phyloP scores from a whole-genome alignment of 306 rosid species.

The Neltuma alba region DNA sequence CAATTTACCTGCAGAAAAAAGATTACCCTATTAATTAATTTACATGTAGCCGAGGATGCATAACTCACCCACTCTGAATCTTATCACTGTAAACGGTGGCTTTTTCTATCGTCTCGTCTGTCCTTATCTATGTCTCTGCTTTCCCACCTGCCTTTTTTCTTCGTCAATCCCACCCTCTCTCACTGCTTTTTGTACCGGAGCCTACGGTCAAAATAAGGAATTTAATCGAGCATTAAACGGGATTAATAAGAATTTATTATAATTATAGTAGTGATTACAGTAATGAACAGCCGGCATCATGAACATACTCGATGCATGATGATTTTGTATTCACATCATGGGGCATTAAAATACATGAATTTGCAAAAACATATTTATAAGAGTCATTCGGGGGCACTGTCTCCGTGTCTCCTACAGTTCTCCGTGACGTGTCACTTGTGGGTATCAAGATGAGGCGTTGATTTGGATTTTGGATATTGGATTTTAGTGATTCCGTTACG shows the following conservation, averaged over 20 bases:
- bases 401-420: neutral
- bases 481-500: no score
- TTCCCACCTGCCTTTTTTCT: neutral
- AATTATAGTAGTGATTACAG: no score
- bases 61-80: neutral
- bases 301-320: slow-evolving; percentile 25
- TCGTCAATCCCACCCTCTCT: neutral
- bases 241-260: no score
- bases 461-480: no score
- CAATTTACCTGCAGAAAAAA: neutral
- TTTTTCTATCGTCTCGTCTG: neutral
- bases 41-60: neutral
- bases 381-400: neutral
- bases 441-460: no score
- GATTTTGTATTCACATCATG: slow-evolving; percentile 14
- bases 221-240: neutral
- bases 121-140: slow-evolving; percentile 23
- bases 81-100: slow-evolving; percentile 31
- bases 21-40: neutral
- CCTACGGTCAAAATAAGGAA: slow-evolving; percentile 47
- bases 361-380: neutral
- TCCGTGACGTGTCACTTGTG: neutral
- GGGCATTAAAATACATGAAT: neutral
- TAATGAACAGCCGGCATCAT: slow-evolving; percentile 18
- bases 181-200: slow-evolving; percentile 7